Conservation (phyloP, 2,329 filamentous ascomycete genomes). For the Mollisia scopiformis region DNA sequence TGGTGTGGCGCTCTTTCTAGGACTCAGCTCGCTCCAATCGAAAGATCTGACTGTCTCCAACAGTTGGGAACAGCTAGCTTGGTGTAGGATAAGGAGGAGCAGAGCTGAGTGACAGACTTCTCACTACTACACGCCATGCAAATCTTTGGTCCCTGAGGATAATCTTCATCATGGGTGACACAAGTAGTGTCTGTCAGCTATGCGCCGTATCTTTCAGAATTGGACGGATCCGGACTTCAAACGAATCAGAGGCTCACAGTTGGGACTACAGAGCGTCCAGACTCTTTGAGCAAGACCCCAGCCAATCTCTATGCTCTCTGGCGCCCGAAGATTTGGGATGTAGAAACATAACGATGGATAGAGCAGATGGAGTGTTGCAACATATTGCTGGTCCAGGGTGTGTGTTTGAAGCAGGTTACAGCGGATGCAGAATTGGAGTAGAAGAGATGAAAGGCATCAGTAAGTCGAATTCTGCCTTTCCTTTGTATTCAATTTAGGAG, state of each 20-base stretch:
- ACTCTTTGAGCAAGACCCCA: not conserved
- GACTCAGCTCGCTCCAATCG: no score
- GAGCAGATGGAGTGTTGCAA: not conserved
- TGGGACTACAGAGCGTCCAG: not conserved
- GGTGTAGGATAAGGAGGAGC: no score
- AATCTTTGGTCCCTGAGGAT: no score
- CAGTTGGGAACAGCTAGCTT: no score
- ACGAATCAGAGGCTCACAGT: not conserved
- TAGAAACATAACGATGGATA: not conserved
- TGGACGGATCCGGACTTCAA: not conserved
- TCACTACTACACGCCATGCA: no score
- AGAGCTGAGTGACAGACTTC: no score
- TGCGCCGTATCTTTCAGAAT: constrained; percentile 9
- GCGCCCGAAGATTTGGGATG: not conserved
- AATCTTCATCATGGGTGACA: not conserved
- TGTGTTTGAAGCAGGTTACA: constrained; percentile 9
- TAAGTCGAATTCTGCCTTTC: no score
- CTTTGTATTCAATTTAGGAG: no score
- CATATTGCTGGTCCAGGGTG: constrained; percentile 8
- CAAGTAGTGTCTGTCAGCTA: constrained; percentile 5
- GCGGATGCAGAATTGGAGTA: constrained; percentile 6
- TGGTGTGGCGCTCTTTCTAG: no score
- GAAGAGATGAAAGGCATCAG: constrained; percentile 8
- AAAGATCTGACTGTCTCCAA: no score
- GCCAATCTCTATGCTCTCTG: not conserved